These are phyloP conservation scores for Coemansia sp. DNA, from an alignment of 192 early-diverging fungal genomes.

Conservation along the genomic window DNA sequence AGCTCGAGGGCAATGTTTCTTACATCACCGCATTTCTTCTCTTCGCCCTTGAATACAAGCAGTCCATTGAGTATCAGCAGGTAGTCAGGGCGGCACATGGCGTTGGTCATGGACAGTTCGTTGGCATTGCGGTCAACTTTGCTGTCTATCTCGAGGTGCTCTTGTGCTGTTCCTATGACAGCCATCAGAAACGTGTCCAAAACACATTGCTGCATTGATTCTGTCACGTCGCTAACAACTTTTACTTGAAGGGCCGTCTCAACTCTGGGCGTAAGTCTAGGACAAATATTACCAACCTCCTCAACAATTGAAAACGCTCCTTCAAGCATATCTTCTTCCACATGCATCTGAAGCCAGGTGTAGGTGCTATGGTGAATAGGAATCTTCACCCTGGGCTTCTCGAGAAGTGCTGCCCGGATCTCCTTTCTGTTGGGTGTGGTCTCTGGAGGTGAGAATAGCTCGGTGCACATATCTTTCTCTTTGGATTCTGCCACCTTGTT, in stretches of 20 bases:
- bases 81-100: constrained; percentile 34
- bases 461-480: constrained; percentile 27
- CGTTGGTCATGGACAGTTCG: constrained; percentile 32
- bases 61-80: constrained; percentile 31
- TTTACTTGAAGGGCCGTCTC: constrained; percentile 30
- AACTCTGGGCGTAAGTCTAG: constrained; percentile 30
- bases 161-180: constrained; percentile 34
- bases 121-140: constrained; percentile 40
- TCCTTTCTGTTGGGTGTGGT: constrained; percentile 8
- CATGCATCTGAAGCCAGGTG: constrained; percentile 13
- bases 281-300: constrained; percentile 38
- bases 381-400: constrained; percentile 16
- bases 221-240: constrained; percentile 24
- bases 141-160: constrained; percentile 18
- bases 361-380: constrained; percentile 28
- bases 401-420: constrained; percentile 7
- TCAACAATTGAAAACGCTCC: constrained; percentile 34
- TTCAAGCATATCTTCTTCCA: constrained; percentile 11
- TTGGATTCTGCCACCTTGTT: constrained; percentile 5
- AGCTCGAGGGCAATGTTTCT: constrained; percentile 36
- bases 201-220: constrained; percentile 44
- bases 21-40: constrained; percentile 37
- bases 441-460: constrained; percentile 19
- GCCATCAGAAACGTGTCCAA: constrained; percentile 42
- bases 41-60: constrained; percentile 53